phyloP scores from a whole-genome alignment of 305 asterid genomes.

The Fraxinus ornus region DNA sequence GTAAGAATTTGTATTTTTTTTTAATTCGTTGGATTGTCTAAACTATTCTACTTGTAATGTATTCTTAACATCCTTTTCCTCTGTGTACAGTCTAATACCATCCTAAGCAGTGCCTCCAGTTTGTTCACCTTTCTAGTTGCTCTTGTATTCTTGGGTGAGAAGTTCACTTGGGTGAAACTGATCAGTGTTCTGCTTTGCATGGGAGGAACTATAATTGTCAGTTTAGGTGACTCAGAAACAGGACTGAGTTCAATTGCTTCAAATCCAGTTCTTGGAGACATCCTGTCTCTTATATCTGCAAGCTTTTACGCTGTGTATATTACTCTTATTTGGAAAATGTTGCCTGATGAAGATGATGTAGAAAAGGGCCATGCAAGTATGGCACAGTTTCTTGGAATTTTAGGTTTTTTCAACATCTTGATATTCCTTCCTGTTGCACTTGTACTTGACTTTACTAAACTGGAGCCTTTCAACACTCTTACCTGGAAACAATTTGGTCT shows the following conservation, averaged over 20 bases:
- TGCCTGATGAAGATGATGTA: constrained; percentile 80
- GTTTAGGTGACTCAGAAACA: constrained; percentile 70
- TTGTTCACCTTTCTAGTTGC: constrained; percentile 87
- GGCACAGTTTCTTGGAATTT: constrained; percentile 92
- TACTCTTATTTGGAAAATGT: constrained; percentile 71
- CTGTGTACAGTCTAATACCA: constrained; percentile 79
- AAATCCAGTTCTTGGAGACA: constrained; percentile 73
- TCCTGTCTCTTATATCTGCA: constrained; percentile 66
- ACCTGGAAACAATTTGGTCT: constrained; percentile 68
- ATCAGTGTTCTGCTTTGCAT: constrained; percentile 87
- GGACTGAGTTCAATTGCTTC: constrained; percentile 51
- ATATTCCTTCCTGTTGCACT: constrained; percentile 73
- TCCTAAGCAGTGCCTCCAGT: constrained; percentile 89
- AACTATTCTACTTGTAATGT: neutral
- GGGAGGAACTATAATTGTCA: constrained; percentile 82
- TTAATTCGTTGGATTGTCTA: neutral
- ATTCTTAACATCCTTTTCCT: constrained; percentile 17
- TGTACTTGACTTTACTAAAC: constrained; percentile 49
- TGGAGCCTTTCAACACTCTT: constrained; percentile 55
- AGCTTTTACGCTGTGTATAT: constrained; percentile 78
- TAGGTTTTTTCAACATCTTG: constrained; percentile 80
- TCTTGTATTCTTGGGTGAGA: constrained; percentile 79
- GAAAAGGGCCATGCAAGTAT: constrained; percentile 63
- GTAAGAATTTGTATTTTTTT: constrained; percentile 40
- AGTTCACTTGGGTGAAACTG: constrained; percentile 82